Percentiles rank a stretch among this genome's conserved stretches.
phyloP scores from a whole-genome alignment of 352 stramenopile genomes.

The Paralagenidium karlingii region DNA sequence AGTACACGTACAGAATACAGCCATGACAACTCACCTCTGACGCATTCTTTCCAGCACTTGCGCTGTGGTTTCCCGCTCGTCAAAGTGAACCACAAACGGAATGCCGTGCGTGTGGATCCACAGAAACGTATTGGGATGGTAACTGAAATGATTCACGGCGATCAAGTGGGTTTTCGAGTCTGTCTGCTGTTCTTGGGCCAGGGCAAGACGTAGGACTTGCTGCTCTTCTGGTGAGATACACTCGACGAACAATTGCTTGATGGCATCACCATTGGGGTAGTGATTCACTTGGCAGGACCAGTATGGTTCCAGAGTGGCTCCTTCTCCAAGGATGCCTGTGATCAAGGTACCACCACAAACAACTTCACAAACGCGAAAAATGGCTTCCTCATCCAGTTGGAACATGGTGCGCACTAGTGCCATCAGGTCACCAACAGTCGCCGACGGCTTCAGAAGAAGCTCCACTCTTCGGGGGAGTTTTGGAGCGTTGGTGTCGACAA shows the following conservation, averaged over 20 bases:
- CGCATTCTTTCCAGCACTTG: slow-evolving; percentile 66
- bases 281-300: no score
- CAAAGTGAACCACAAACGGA: slow-evolving; percentile 50
- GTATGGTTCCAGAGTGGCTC: slow-evolving; percentile 28
- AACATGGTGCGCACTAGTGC: slow-evolving; percentile 29
- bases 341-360: slow-evolving; percentile 47
- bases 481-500: slow-evolving; percentile 25
- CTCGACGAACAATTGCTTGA: slow-evolving; percentile 66
- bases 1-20: slow-evolving; percentile 2
- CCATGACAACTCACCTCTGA: slow-evolving; percentile 16
- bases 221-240: slow-evolving; percentile 19
- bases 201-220: no score
- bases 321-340: slow-evolving; percentile 19
- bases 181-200: background rate
- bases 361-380: slow-evolving; percentile 48
- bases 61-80: slow-evolving; percentile 40
- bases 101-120: slow-evolving; percentile 71
- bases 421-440: slow-evolving; percentile 38
- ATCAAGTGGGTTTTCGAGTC: slow-evolving; percentile 12
- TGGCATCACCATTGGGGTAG: no score
- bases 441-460: slow-evolving; percentile 40
- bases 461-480: slow-evolving; percentile 27
- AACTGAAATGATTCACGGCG: slow-evolving; percentile 67
- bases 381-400: slow-evolving; percentile 15
- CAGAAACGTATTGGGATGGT: slow-evolving; percentile 26